Conservation (phyloP, 2,329 filamentous ascomycete genomes). For the Epichloe hybrida region DNA sequence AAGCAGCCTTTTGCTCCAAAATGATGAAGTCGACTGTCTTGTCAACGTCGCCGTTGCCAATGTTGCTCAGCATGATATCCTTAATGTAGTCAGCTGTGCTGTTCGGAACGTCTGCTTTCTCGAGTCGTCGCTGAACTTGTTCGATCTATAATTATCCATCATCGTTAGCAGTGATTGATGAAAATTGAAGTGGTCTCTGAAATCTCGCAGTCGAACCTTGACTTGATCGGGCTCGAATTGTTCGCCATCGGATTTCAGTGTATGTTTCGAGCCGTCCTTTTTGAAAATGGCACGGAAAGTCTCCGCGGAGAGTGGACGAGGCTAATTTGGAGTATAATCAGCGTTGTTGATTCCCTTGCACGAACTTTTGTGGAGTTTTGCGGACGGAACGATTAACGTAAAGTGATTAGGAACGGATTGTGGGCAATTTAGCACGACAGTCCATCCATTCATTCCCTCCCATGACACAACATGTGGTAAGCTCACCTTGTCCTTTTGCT, state of each 20-base stretch:
- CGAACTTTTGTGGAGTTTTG: not conserved
- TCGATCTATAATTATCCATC: conserved; percentile 23
- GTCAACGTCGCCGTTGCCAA: conserved; percentile 55
- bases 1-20: conserved; percentile 67
- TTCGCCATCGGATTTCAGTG: conserved; percentile 22
- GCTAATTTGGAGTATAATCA: conserved; percentile 18
- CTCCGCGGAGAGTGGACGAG: conserved; percentile 40
- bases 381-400: not conserved
- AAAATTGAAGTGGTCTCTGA: not conserved
- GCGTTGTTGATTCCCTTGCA: not conserved
- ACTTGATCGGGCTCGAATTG: conserved; percentile 17
- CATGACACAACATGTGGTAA: not conserved
- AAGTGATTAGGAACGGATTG: not conserved
- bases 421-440: not conserved
- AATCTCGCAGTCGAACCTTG: conserved; percentile 13
- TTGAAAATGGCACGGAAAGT: conserved; percentile 52
- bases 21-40: conserved; percentile 65
- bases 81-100: conserved; percentile 44
- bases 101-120: conserved; percentile 31
- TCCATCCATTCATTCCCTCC: not conserved
- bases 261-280: conserved; percentile 43
- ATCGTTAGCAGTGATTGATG: not conserved
- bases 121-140: conserved; percentile 24
- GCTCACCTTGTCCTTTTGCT: conserved; percentile 34
- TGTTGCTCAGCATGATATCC: conserved; percentile 44